Percentiles rank a stretch among this genome's conserved stretches.
phyloP scores from a whole-genome alignment of 108 stramenopile species.

The Stephanodiscus minutulus region DNA sequence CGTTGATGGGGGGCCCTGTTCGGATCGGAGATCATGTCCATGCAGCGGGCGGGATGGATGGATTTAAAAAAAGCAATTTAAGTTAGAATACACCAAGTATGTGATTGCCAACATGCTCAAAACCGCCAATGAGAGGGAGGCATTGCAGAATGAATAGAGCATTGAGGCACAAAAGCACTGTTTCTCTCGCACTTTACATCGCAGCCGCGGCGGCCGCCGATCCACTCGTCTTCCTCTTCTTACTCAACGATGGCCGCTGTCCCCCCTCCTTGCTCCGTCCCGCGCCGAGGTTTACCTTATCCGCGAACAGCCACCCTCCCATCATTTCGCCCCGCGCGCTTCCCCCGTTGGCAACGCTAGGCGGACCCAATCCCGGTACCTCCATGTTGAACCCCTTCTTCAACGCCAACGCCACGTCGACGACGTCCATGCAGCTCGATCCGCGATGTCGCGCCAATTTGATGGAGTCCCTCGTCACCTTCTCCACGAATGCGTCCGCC shows the following conservation, averaged over 20 bases:
- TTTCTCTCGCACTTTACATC: background rate
- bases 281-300: slow-evolving; percentile 21
- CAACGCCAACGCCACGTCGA: slow-evolving; percentile 76
- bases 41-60: no score
- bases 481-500: slow-evolving; percentile 82
- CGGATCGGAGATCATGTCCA: no score
- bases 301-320: slow-evolving; percentile 46
- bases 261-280: slow-evolving; percentile 1
- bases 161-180: background rate
- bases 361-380: slow-evolving; percentile 77
- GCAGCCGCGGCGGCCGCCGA: background rate
- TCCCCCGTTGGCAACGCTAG: slow-evolving; percentile 31
- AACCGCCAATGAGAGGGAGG: background rate
- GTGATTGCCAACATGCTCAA: no score
- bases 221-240: slow-evolving; percentile 8
- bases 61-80: no score
- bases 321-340: slow-evolving; percentile 10
- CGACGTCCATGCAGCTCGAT: slow-evolving; percentile 69
- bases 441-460: slow-evolving; percentile 78
- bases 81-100: no score
- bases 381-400: slow-evolving; percentile 80
- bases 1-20: no score
- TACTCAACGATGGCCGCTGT: slow-evolving; percentile 1
- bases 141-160: background rate
- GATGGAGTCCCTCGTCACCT: slow-evolving; percentile 62